Base-by-base conservation (phyloP, 192 early-diverging fungal genomes). In the Fimicolochytrium jonesii region DNA sequence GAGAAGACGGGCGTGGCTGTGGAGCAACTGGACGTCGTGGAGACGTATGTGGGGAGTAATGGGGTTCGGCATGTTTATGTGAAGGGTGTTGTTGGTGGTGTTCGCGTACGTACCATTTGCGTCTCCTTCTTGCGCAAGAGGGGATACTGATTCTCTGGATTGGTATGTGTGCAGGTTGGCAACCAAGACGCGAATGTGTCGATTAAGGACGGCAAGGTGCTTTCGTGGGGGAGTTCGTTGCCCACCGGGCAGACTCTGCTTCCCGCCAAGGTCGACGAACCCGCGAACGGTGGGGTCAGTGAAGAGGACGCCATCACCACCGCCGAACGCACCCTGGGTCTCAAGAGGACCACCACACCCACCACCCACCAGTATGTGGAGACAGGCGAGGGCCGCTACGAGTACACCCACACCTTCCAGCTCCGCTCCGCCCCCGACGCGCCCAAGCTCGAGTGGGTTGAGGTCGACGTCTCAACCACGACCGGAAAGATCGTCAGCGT, bases 401-500 rank as follows among this genome's bases (percentile, higher is more conserved):
- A 70, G 41, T 42, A 17, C 15, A 50, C 42, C 18, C 61, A 51
- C 56, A 57, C 56, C 47, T 41, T 74, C 31, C 49, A 70, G 34
- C 17, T 69, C 47, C n/a, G 48, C n/a, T 39, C 53, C 10, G 37
- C 18, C n/a, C 32, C n/a, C 11, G 17, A 15, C n/a, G 54, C 15
- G 4, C 28, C 37, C 5, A 46, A 57, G 23, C 54, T 48, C 41
- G 20, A 66, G 47, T 74, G 72, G 72, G 43, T 46, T 20, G 45
- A 64, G 29, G 56, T 69, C 31, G 57, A 70, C 29, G 61, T 69
- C 33, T 59, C 61, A n/a, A 47, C 33, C 13, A n/a, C 22, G 13
- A 55, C 61, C 25, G 72, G 72, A 18, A 63, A 58, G 37, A 54
- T 74, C 43, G 13, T 70, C 30, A 25, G 18, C 44, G 67, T 34